Base-by-base conservation (phyloP, 352 stramenopile genomes). In the Peronosclerospora sorghi region DNA sequence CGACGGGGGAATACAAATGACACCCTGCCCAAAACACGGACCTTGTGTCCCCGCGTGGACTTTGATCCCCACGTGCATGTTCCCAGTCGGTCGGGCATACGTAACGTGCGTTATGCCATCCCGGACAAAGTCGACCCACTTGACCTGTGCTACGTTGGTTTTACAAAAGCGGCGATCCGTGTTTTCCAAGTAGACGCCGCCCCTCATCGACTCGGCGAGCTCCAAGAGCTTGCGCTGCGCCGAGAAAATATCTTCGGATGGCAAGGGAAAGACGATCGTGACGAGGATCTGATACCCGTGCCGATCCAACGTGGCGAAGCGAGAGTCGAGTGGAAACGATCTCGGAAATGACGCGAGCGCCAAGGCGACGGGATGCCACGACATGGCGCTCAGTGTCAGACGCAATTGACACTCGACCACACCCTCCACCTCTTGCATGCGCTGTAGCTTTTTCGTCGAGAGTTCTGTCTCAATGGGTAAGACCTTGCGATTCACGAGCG, bases 181-280 rank as follows among this genome's bases (percentile, higher is more conserved):
- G 32, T 59, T 68, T 18, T 68, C 54, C 15, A 82, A 65, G 32
- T 73, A 77, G 18, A 85, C 56, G 20, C 75, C 75, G 8, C 72
- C 69, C 24, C 63, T 75, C 18, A 87, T 65, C 17, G 71, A 66
- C 21, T 84, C 73, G 1, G 78, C 78, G 21, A 90, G 68, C 45
- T 87, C 70, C n/a, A 84, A 62, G 8, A 91, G 60, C 32, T 76
- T 80, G n/a, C 76, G 73, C 47, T 91, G 79, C 30, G 82, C 74
- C 2, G 76, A 83, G 41, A 91, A 91, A 27, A 83, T 77, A 41
- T 91, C 79, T 52, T 91, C 79, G 0, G 72, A 85, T 27, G 79
- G 79, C 12, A 91, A 48, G 1, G 79, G 79, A 42, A 89, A 91
- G 46, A 87, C 66, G 19, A 85, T 58, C 5, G 69, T 85, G 27